phyloP scores from a whole-genome alignment of 139 green algal species.

The Nannochloris sp. region DNA sequence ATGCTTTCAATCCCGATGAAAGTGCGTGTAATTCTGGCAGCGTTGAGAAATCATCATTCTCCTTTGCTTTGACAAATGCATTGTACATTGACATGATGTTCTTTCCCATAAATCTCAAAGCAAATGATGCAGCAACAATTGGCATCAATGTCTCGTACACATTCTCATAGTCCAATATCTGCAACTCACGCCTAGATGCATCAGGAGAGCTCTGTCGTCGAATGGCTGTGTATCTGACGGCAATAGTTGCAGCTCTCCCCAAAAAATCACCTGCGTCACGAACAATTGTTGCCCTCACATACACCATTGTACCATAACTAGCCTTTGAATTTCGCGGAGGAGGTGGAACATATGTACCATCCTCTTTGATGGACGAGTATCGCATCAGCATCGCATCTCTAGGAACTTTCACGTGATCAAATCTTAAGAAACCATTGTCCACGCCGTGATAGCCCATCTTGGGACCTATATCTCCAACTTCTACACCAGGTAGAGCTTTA shows the following conservation, averaged over 20 bases:
- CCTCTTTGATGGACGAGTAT: constrained; percentile 62
- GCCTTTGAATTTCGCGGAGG: constrained; percentile 78
- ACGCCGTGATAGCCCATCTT: constrained; percentile 87
- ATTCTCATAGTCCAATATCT: constrained; percentile 96
- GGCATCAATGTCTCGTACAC: constrained; percentile 67
- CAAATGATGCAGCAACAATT: constrained; percentile 72
- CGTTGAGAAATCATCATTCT: constrained; percentile 63
- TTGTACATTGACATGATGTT: constrained; percentile 57
- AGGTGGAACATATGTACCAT: constrained; percentile 74
- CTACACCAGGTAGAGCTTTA: constrained; percentile 73
- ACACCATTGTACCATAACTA: constrained; percentile 89
- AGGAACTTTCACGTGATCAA: constrained; percentile 63
- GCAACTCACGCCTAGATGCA: constrained; percentile 50
- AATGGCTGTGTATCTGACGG: constrained; percentile 72
- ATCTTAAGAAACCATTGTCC: constrained; percentile 81
- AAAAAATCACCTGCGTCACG: constrained; percentile 56
- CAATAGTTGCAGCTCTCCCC: constrained; percentile 73
- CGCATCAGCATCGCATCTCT: constrained; percentile 82
- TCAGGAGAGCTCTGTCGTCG: constrained; percentile 65
- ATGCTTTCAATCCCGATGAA: constrained; percentile 71
- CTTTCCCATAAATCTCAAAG: constrained; percentile 79
- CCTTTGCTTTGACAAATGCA: constrained; percentile 51
- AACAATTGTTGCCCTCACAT: constrained; percentile 78
- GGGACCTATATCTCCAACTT: constrained; percentile 87
- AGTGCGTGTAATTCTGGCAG: constrained; percentile 87